A percentile compares a stretch with the other conserved stretches of the same genome.
Conservation (phyloP, 2,329 filamentous ascomycete species). For the Calonectria pseudoturangicola region DNA sequence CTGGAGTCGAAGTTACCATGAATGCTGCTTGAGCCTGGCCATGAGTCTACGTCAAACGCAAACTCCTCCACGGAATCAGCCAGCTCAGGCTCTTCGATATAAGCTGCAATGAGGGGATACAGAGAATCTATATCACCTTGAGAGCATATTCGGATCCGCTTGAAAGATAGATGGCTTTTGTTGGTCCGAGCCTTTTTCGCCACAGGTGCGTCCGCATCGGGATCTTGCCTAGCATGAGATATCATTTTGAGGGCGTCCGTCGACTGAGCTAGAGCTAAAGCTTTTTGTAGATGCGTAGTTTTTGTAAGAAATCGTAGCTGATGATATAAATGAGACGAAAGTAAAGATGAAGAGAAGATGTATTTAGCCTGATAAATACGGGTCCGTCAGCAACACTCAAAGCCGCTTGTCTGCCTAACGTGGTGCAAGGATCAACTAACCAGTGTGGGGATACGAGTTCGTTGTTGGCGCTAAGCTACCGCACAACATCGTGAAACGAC, state of each 20-base stretch:
- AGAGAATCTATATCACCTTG: constrained; percentile 7
- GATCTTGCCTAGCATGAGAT: no score
- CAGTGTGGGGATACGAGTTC: no score
- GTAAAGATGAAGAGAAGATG: no score
- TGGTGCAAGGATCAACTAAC: no score
- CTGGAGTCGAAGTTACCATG: neutral
- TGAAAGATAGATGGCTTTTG: neutral
- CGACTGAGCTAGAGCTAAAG: neutral
- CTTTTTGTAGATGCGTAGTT: neutral
- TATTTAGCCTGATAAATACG: no score
- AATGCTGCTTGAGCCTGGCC: neutral
- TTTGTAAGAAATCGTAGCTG: neutral
- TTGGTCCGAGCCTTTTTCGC: neutral
- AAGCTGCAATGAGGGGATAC: constrained; percentile 11
- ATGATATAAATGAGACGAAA: neutral
- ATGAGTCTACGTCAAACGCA: neutral
- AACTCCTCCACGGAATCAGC: constrained; percentile 20
- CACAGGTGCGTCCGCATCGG: neutral
- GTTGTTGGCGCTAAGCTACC: no score
- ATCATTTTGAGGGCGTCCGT: neutral
- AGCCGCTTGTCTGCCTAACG: no score
- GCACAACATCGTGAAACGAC: no score
- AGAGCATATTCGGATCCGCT: neutral
- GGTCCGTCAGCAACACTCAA: no score
- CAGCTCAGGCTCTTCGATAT: neutral